Evolutionary conservation across 2,329 filamentous ascomycete genomes (phyloP).

Genomic region (Torrubiella hemipterigena): DNA sequence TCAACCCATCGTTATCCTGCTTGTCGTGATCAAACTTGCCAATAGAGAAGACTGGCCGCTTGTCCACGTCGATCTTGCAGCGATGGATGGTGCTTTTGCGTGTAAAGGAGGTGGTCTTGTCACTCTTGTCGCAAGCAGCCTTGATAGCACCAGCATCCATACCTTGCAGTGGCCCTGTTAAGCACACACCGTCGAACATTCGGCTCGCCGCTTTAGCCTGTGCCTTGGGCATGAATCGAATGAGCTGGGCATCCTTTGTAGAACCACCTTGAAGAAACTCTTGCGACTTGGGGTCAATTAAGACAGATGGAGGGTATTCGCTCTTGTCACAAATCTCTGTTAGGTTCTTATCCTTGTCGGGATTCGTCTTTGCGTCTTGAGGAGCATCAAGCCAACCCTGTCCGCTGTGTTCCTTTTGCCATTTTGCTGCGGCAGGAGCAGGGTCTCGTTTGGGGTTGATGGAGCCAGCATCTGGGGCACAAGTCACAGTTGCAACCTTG

Average conservation of each 20-base stretch:
- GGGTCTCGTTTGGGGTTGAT: too few species aligned
- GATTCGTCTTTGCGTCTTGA: neutral
- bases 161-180: neutral
- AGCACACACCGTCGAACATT: too few species aligned
- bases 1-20: constrained; percentile 6
- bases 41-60: neutral
- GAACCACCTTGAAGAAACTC: neutral
- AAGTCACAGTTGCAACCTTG: constrained; percentile 6
- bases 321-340: neutral
- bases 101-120: neutral
- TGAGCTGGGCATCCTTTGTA: neutral
- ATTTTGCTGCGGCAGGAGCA: constrained; percentile 3
- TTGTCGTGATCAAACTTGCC: neutral
- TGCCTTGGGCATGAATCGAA: neutral
- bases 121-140: neutral
- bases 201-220: too few species aligned
- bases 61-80: neutral
- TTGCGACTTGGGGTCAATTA: neutral
- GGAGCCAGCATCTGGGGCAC: constrained; percentile 4
- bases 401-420: neutral
- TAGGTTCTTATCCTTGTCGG: neutral
- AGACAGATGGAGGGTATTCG: neutral
- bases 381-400: too few species aligned
- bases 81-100: neutral
- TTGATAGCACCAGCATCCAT: neutral